A percentile compares a stretch with the other conserved stretches of the same genome.
Conservation (phyloP, 2,329 filamentous ascomycete species). For the Colletotrichum trifolii region DNA sequence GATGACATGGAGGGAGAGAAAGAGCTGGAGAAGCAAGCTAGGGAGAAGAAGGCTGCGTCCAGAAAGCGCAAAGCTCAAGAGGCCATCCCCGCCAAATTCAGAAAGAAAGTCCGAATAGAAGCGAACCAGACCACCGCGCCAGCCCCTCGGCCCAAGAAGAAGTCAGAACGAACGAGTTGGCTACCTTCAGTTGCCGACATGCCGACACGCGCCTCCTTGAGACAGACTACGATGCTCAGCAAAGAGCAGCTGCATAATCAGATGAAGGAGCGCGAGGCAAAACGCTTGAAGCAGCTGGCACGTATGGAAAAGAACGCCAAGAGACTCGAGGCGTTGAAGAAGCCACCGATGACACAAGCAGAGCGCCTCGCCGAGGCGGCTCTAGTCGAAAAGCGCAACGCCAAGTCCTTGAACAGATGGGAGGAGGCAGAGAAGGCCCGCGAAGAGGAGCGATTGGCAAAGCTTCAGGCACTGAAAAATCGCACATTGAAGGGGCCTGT, state of each 20-base stretch:
- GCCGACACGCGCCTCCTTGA: conserved; percentile 68
- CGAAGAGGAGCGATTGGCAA: conserved; percentile 83
- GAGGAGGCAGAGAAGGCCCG: conserved; percentile 91
- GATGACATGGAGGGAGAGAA: conserved; percentile 89
- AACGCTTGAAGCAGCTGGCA: conserved; percentile 76
- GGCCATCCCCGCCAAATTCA: conserved; percentile 74
- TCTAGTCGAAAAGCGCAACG: conserved; percentile 84
- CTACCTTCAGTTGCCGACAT: conserved; percentile 64
- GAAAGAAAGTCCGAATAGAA: conserved; percentile 83
- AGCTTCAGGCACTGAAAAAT: conserved; percentile 88
- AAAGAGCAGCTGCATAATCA: conserved; percentile 75
- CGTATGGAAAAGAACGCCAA: conserved; percentile 76
- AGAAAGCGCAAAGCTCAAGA: conserved; percentile 86
- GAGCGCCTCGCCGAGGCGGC: conserved; percentile 87
- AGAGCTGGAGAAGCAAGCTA: conserved; percentile 82
- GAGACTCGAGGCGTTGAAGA: conserved; percentile 78
- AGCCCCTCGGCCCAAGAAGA: conserved; percentile 66
- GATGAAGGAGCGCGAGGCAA: conserved; percentile 77
- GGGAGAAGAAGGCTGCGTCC: conserved; percentile 72
- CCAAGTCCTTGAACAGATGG: conserved; percentile 92
- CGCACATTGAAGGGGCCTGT: conserved; percentile 89
- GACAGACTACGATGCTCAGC: conserved; percentile 67
- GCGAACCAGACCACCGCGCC: conserved; percentile 49
- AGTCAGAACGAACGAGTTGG: conserved; percentile 70
- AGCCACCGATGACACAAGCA: conserved; percentile 86